Evolutionary conservation across 495 filamentous ascomycete genomes (phyloP).

Genomic region (Neurospora tetraspora): DNA sequence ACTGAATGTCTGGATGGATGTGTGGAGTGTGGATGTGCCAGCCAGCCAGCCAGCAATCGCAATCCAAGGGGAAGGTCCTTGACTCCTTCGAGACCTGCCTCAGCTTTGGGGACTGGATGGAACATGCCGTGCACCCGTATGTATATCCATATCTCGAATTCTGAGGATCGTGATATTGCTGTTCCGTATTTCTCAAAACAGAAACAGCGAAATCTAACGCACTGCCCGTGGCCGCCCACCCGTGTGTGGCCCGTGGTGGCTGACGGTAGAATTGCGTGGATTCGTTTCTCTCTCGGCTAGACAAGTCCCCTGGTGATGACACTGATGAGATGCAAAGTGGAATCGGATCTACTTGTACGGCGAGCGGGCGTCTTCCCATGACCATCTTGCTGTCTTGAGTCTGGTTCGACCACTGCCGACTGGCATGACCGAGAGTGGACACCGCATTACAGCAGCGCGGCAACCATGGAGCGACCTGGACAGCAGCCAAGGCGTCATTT

Average conservation of each 20-base stretch:
- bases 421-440: not conserved
- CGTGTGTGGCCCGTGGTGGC: conserved; percentile 12
- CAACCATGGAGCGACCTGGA: not conserved
- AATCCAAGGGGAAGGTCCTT: not conserved
- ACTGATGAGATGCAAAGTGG: not conserved
- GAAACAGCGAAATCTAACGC: not conserved
- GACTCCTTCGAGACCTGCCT: not conserved
- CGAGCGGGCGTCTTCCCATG: not conserved
- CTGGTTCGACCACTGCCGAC: not conserved
- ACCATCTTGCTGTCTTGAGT: not conserved
- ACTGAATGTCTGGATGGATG: not conserved
- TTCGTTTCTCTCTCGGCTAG: conserved; percentile 20
- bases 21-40: not conserved
- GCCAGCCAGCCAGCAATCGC: not conserved
- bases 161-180: not conserved
- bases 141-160: not conserved
- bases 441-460: not conserved
- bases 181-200: not conserved
- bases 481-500: not conserved
- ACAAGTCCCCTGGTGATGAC: not conserved
- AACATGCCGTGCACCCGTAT: not conserved
- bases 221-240: not conserved
- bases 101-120: not conserved
- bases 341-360: not conserved
- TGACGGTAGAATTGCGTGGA: conserved; percentile 21